Evolutionary conservation across 1,284 basidiomycete genomes (phyloP).

Genomic region (Tremellales sp.): DNA sequence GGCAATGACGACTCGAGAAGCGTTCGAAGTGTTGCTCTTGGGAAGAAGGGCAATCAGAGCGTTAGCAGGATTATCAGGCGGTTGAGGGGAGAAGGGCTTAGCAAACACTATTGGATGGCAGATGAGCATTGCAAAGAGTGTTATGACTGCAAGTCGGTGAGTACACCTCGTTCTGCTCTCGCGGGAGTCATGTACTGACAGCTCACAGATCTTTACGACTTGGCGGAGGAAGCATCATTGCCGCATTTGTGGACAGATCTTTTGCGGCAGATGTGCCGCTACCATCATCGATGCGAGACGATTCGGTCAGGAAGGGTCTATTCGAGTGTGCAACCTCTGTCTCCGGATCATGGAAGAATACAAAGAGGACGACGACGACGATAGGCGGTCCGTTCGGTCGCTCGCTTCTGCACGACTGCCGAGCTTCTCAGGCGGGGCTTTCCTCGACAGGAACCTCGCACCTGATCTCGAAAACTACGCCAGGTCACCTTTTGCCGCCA

Average conservation of each 20-base stretch:
- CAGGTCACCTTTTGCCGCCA: constrained; percentile 82
- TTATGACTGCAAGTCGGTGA: constrained; percentile 69
- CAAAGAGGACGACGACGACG: constrained; percentile 65
- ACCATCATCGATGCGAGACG: constrained; percentile 93
- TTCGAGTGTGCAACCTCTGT: constrained; percentile 92
- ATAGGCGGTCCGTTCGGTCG: constrained; percentile 41
- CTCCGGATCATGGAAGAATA: constrained; percentile 79
- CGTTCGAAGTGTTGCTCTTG: constrained; percentile 37
- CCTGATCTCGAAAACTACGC: constrained; percentile 45
- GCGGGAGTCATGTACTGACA: constrained; percentile 35
- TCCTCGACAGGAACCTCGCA: constrained; percentile 44
- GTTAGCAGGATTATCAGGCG: constrained; percentile 84
- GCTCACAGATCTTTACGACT: constrained; percentile 83
- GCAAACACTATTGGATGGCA: constrained; percentile 89
- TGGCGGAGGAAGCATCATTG: constrained; percentile 95
- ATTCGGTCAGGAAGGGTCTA: constrained; percentile 86
- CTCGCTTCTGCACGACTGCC: constrained; percentile 31
- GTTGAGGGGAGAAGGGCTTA: constrained; percentile 68
- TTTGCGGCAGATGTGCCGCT: constrained; percentile 91
- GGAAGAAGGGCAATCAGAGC: constrained; percentile 64
- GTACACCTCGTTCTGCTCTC: constrained; percentile 1
- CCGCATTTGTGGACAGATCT: constrained; percentile 84
- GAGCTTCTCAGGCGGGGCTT: constrained; percentile 32
- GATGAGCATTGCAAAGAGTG: constrained; percentile 95
- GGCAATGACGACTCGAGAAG: constrained; percentile 44